Percentiles rank a stretch among this genome's conserved stretches.
Conservation (phyloP, 2,329 filamentous ascomycete genomes). For the Phaeophleospora eucalypticola region DNA sequence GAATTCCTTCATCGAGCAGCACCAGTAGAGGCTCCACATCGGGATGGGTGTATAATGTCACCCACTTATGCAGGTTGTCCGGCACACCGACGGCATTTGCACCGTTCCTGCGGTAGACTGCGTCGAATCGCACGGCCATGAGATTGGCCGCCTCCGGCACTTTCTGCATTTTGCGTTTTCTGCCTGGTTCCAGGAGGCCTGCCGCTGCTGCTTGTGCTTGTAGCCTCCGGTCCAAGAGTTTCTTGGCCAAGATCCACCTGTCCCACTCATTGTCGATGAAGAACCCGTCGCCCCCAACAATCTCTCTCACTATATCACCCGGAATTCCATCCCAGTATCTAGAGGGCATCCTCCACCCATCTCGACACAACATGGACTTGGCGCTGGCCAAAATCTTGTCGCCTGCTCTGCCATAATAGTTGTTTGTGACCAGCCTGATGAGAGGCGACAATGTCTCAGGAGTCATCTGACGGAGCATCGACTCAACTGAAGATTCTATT, state of each 20-base stretch:
- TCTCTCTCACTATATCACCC: slow-evolving; percentile 55
- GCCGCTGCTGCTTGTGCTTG: slow-evolving; percentile 45
- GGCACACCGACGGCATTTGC: slow-evolving; percentile 37
- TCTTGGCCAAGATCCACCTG: slow-evolving; percentile 53
- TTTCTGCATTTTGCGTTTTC: slow-evolving; percentile 40
- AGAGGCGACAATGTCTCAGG: slow-evolving; percentile 46
- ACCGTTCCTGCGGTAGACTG: slow-evolving; percentile 47
- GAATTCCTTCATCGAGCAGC: slow-evolving; percentile 55
- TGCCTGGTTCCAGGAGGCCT: slow-evolving; percentile 45
- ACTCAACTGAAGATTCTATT: slow-evolving; percentile 51
- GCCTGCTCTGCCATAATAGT: slow-evolving; percentile 54
- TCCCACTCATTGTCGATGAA: slow-evolving; percentile 57
- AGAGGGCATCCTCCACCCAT: slow-evolving; percentile 54
- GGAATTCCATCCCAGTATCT: slow-evolving; percentile 56
- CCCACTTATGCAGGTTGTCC: slow-evolving; percentile 46
- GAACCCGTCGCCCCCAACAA: slow-evolving; percentile 57
- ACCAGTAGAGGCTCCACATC: slow-evolving; percentile 55
- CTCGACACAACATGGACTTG: slow-evolving; percentile 56
- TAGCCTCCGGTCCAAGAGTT: slow-evolving; percentile 51
- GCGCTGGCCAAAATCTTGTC: slow-evolving; percentile 53
- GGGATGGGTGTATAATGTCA: slow-evolving; percentile 50
- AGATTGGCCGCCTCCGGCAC: slow-evolving; percentile 47
- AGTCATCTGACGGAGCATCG: slow-evolving; percentile 53
- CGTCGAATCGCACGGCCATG: slow-evolving; percentile 51
- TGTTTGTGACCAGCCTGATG: slow-evolving; percentile 52